Evolutionary conservation across 352 stramenopile genomes (phyloP), one percentile per base, ranked within the genome.

Genomic region (Globisporangium alternatum): DNA sequence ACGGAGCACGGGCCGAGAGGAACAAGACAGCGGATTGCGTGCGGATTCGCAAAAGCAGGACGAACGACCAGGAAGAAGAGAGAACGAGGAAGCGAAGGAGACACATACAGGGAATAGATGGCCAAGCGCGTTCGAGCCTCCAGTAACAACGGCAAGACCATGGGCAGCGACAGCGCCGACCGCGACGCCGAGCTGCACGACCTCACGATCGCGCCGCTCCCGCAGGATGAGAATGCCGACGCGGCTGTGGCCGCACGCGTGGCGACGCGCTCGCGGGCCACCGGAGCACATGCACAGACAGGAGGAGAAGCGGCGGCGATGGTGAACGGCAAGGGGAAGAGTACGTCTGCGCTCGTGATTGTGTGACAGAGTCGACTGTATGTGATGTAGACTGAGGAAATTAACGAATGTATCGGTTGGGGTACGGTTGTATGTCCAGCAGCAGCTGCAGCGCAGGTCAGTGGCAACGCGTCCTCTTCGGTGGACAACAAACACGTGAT

Each of bases 401-500:
- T 6, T 22, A 19, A 49, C 19, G 19, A 28, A 25, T 25, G 19
- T 28, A 13, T 13, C 19, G 17, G 19, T 13, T 49, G 19, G 43
- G 0, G 9, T 49, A 4, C 25, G 25, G 15, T 41, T 41, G 35
- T 28, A 28, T 19, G 19, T 49, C 43, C 49, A 47, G 35, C 49
- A 25, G 49, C 49, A 41, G 22, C 9, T 5, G 21, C 17, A 21
- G 49, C 51, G 17, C 51, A 56, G 30, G 19, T 28, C 7, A 25
- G 51, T 7, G 19, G 28, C 8, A 19, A 9, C 6, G 19, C 33
- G 19, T n/a, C 17, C 28, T 17, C 8, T 15, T 28, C 35, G 37
- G 35, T 48, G 12, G 74, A 88, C 31, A 86, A 69, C 51, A 96
- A 95, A 63, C 81, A 95, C 66, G 81, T 84, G 72, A 93, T 94